Evolutionary conservation across 768 basidiomycete genomes (phyloP).

Genomic region (Pleurotus giganteus): DNA sequence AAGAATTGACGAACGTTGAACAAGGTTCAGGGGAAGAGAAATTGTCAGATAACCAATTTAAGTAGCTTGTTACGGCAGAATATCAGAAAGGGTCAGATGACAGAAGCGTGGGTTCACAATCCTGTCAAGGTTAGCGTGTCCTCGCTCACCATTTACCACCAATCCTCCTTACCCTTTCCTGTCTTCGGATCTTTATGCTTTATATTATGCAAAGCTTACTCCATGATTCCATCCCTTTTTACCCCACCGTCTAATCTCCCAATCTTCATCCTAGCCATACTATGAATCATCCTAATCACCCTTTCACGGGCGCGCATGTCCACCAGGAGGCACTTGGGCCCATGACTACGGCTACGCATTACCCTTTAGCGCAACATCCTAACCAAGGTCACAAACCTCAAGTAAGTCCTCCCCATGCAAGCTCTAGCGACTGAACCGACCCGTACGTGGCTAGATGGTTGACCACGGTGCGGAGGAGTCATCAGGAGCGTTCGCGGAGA

Average conservation of each 20-base stretch:
- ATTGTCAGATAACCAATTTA: slow-evolving; percentile 9
- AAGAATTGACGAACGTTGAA: neutral
- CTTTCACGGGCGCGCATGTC: neutral
- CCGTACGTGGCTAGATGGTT: neutral
- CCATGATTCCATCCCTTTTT: neutral
- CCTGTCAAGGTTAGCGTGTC: slow-evolving; percentile 7
- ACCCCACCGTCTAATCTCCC: neutral
- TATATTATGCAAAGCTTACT: neutral
- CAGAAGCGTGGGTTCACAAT: slow-evolving; percentile 8
- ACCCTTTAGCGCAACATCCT: neutral
- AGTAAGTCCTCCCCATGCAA: neutral
- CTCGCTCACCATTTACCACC: neutral
- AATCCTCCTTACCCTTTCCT: neutral
- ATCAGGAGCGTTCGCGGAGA: slow-evolving; percentile 3
- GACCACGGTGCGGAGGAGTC: neutral
- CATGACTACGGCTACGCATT: neutral
- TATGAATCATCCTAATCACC: neutral
- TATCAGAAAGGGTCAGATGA: slow-evolving; percentile 11
- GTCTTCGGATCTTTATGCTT: slow-evolving; percentile 8
- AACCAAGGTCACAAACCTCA: neutral
- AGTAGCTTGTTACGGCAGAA: slow-evolving; percentile 7
- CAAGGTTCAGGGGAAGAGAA: neutral
- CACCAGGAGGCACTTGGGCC: neutral
- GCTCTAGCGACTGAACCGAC: neutral
- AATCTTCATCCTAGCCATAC: neutral